Evolutionary conservation across 2,329 filamentous ascomycete genomes (phyloP).

Genomic region (Venturia nashicola): DNA sequence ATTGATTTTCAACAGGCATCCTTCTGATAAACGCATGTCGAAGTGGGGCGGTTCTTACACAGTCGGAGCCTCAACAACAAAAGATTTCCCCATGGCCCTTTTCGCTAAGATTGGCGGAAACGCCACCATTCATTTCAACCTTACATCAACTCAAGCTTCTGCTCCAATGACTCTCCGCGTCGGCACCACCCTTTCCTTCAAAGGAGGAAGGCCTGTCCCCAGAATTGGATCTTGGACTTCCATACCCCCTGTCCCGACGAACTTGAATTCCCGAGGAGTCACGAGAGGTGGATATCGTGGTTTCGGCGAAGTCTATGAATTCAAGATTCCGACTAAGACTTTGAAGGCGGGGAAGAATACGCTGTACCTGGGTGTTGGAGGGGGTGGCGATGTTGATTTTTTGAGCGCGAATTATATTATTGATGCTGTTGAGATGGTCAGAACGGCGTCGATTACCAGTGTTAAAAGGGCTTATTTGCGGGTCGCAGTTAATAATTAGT

Average conservation of each 20-base stretch:
- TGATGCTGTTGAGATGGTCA: background rate
- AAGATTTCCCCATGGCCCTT: slow-evolving; percentile 53
- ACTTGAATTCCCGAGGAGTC: slow-evolving; percentile 53
- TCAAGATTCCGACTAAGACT: slow-evolving; percentile 45
- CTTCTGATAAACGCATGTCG: slow-evolving; percentile 51
- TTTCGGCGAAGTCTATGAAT: slow-evolving; percentile 51
- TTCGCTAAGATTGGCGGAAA: slow-evolving; percentile 49
- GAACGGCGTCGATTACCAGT: too few species aligned
- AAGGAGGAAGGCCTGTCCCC: slow-evolving; percentile 44
- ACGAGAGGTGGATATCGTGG: slow-evolving; percentile 55
- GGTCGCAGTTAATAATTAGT: too few species aligned
- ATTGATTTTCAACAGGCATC: slow-evolving; percentile 47
- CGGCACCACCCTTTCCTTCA: slow-evolving; percentile 52
- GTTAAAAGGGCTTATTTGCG: too few species aligned
- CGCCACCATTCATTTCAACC: slow-evolving; percentile 48
- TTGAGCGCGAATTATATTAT: slow-evolving; percentile 43
- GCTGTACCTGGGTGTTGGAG: slow-evolving; percentile 46
- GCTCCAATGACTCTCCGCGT: slow-evolving; percentile 47
- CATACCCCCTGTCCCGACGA: slow-evolving; percentile 42
- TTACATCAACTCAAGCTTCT: slow-evolving; percentile 35
- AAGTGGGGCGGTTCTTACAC: slow-evolving; percentile 51
- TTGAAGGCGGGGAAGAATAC: slow-evolving; percentile 50
- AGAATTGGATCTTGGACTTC: slow-evolving; percentile 44
- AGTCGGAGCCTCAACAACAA: slow-evolving; percentile 40
- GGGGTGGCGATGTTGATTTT: slow-evolving; percentile 42